Evolutionary conservation across 805 yeast species (phyloP).

Genomic region (Wickerhamomyces queroliae): DNA sequence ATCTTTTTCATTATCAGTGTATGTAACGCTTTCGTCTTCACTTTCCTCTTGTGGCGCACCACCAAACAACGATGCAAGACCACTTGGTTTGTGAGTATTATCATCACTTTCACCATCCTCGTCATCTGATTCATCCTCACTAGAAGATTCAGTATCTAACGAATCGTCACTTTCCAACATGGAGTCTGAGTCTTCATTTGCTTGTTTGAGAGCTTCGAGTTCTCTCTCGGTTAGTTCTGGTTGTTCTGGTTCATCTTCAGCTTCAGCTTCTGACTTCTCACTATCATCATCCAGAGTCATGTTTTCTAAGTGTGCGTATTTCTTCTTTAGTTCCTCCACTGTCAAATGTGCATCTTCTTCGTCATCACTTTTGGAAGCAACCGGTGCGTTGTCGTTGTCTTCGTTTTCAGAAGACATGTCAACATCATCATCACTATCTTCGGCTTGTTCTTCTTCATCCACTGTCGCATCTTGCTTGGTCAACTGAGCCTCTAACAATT

Average conservation of each 20-base stretch:
- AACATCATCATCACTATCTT: conserved; percentile 11
- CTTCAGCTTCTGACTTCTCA: conserved; percentile 23
- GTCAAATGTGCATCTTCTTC: conserved; percentile 25
- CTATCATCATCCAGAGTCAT: conserved; percentile 22
- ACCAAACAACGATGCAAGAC: conserved; percentile 24
- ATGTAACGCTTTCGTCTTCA: conserved; percentile 19
- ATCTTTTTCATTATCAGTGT: conserved; percentile 12
- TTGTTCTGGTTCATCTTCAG: conserved; percentile 17
- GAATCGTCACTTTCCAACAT: conserved; percentile 25
- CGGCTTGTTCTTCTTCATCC: conserved; percentile 4
- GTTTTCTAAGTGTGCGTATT: conserved; percentile 20
- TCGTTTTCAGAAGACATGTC: conserved; percentile 24
- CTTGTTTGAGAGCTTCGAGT: conserved; percentile 22
- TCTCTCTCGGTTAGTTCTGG: conserved; percentile 16
- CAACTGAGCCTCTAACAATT: conserved; percentile 79
- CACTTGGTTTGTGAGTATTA: conserved; percentile 24
- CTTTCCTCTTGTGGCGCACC: conserved; percentile 25
- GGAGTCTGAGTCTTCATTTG: conserved; percentile 13
- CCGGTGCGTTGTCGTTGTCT: conserved; percentile 27
- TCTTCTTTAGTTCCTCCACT: conserved; percentile 21
- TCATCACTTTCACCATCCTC: conserved; percentile 14
- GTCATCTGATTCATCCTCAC: conserved; percentile 22
- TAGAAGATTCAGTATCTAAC: conserved; percentile 19
- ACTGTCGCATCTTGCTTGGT: conserved; percentile 32
- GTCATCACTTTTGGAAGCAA: conserved; percentile 23